Conservation (phyloP, 306 rosid species). For the Vigna radiata region DNA sequence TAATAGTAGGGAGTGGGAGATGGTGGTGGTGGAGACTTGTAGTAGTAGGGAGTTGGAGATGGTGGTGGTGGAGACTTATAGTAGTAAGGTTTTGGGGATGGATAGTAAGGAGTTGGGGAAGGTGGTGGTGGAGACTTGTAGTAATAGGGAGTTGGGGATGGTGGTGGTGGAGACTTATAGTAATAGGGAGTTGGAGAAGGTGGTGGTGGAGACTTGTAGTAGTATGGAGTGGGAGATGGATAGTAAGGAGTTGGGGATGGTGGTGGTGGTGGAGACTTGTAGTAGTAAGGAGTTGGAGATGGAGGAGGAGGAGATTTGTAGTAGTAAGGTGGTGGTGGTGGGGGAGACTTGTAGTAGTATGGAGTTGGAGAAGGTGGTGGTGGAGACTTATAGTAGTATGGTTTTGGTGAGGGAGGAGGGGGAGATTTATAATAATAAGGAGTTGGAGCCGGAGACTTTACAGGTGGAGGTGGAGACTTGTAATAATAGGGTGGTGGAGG, state of each 20-base stretch:
- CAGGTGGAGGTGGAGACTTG: conserved; percentile 38
- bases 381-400: conserved; percentile 31
- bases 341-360: conserved; percentile 54
- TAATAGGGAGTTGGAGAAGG: conserved; percentile 25
- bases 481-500: conserved; percentile 34
- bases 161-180: conserved; percentile 42
- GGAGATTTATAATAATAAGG: conserved; percentile 49
- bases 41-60: conserved; percentile 41
- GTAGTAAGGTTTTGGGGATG: conserved; percentile 24
- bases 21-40: conserved; percentile 48
- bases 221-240: conserved; percentile 2
- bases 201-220: conserved; percentile 46
- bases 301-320: conserved; percentile 52
- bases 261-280: conserved; percentile 56
- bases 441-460: not conserved
- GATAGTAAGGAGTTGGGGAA: no score
- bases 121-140: conserved; percentile 23
- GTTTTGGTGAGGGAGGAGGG: conserved; percentile 15
- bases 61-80: conserved; percentile 52
- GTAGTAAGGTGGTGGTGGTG: conserved; percentile 45
- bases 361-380: conserved; percentile 26
- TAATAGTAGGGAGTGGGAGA: not conserved
- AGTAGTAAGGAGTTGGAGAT: conserved; percentile 38
- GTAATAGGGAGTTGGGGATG: conserved; percentile 47
- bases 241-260: conserved; percentile 29